Conservation (phyloP, 495 filamentous ascomycete genomes). For the Copromyces sp. region DNA sequence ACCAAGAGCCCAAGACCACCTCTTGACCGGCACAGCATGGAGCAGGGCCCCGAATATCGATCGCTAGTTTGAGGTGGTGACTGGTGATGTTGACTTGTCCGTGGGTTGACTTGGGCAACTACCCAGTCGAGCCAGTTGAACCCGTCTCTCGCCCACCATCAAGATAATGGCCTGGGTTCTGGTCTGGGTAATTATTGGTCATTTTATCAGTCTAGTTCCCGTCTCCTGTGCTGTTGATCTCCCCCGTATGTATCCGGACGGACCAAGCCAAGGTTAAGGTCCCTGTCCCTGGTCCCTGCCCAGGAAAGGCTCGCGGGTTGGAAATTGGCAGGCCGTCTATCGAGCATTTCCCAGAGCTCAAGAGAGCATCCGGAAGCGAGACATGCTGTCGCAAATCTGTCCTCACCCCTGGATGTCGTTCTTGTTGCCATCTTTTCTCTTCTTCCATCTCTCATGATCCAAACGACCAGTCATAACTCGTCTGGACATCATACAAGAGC, state of each 20-base stretch:
- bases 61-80: background rate
- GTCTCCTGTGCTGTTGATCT: background rate
- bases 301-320: background rate
- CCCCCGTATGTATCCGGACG: background rate
- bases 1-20: background rate
- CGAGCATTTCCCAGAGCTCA: background rate
- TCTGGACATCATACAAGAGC: background rate
- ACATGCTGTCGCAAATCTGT: background rate
- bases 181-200: background rate
- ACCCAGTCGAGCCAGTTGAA: background rate
- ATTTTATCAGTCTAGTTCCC: background rate
- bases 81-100: background rate
- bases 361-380: background rate
- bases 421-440: background rate
- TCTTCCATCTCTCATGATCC: background rate
- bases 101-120: background rate
- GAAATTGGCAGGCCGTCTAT: background rate
- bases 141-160: background rate
- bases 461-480: background rate
- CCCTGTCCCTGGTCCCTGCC: background rate
- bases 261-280: background rate
- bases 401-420: background rate
- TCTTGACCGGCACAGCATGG: background rate
- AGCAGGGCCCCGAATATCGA: background rate
- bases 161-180: background rate